Evolutionary conservation across 2,329 filamentous ascomycete species (phyloP).

Genomic region (Lasiodiplodia citricola): DNA sequence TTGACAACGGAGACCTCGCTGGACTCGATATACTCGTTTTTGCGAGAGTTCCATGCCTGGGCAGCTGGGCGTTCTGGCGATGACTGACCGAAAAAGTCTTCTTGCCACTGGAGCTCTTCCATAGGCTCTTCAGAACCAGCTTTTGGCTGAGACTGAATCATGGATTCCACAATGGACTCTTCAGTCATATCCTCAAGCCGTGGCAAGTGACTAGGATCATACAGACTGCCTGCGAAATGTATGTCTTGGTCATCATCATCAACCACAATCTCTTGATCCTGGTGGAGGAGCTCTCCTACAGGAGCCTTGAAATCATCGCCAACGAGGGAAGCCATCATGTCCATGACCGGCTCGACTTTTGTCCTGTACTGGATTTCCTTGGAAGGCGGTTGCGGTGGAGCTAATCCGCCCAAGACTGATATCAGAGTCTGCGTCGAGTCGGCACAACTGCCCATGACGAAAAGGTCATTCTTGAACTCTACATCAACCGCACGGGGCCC

Average conservation of each 20-base stretch:
- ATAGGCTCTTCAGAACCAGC: background rate
- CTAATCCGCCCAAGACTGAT: conserved; percentile 75
- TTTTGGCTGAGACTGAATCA: conserved; percentile 39
- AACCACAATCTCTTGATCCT: conserved; percentile 41
- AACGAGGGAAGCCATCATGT: conserved; percentile 88
- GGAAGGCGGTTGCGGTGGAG: conserved; percentile 81
- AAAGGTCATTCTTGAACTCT: conserved; percentile 81
- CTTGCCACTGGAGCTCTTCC: conserved; percentile 72
- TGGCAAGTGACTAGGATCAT: conserved; percentile 50
- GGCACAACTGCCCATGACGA: conserved; percentile 93
- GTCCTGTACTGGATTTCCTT: conserved; percentile 87
- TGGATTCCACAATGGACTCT: conserved; percentile 45
- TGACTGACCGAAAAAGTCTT: conserved; percentile 75
- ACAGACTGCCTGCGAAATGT: conserved; percentile 62
- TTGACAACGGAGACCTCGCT: conserved; percentile 65
- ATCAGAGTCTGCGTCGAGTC: conserved; percentile 96
- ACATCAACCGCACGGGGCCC: conserved; percentile 74
- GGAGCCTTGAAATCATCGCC: conserved; percentile 75
- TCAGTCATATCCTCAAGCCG: conserved; percentile 43
- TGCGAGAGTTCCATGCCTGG: conserved; percentile 79
- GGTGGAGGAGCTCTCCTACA: conserved; percentile 59
- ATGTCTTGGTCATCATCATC: conserved; percentile 48
- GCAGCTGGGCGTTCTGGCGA: conserved; percentile 68
- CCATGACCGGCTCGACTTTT: conserved; percentile 80
- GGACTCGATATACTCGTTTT: conserved; percentile 73